Evolutionary conservation across 2,329 filamentous ascomycete genomes (phyloP).

Genomic region (Alternaria alternata): DNA sequence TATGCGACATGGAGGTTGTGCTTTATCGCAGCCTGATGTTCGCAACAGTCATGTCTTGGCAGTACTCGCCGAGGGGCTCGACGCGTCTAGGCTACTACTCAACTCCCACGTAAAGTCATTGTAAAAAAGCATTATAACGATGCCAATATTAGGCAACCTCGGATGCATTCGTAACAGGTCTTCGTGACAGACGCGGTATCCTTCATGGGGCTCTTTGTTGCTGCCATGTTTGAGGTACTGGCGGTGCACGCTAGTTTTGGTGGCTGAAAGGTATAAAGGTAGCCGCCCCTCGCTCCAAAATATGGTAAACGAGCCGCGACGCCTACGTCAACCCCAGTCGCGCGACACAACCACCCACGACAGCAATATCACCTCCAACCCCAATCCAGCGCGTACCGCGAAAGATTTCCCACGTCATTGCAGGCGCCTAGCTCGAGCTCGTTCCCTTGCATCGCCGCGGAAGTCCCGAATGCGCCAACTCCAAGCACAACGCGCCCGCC

Average conservation of each 20-base stretch:
- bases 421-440: not conserved
- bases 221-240: slow-evolving; percentile 11
- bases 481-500: slow-evolving; percentile 38
- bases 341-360: not conserved
- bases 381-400: not conserved
- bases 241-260: slow-evolving; percentile 12
- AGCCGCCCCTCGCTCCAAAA: slow-evolving; percentile 15
- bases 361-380: not conserved
- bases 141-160: not conserved
- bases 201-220: slow-evolving; percentile 6
- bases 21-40: not conserved
- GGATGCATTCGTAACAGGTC: not conserved
- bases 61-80: not conserved
- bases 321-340: slow-evolving; percentile 27
- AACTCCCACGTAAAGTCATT: not conserved
- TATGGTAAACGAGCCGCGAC: slow-evolving; percentile 22
- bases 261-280: slow-evolving; percentile 20
- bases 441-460: slow-evolving; percentile 9
- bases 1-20: not conserved
- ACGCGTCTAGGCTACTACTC: not conserved
- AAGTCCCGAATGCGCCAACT: slow-evolving; percentile 45
- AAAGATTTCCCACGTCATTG: not conserved
- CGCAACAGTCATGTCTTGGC: not conserved
- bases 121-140: not conserved
- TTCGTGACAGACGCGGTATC: not conserved